phyloP scores from a whole-genome alignment of 257 asterid species.

The Scutellaria barbata region DNA sequence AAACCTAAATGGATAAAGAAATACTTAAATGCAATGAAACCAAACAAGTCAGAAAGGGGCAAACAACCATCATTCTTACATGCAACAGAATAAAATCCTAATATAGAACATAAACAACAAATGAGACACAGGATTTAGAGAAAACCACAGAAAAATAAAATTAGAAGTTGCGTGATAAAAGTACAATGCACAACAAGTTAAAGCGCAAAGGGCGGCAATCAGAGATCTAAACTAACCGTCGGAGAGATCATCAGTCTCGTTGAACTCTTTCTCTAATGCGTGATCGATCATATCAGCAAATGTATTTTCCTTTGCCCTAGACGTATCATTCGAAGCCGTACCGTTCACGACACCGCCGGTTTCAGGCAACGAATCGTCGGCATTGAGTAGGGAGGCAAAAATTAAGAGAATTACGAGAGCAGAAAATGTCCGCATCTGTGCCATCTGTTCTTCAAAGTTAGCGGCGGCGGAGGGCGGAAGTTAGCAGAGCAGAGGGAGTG shows the following conservation, averaged over 20 bases:
- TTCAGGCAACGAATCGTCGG: conserved; percentile 46
- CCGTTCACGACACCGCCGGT: conserved; percentile 39
- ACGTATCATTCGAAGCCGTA: conserved; percentile 39
- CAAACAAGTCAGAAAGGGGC: conserved; percentile 25
- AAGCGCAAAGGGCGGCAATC: conserved; percentile 27
- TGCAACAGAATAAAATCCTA: conserved; percentile 26
- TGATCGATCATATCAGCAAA: conserved; percentile 65
- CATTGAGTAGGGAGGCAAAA: conserved; percentile 38
- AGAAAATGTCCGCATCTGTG: conserved; percentile 36
- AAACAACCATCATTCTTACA: conserved; percentile 9
- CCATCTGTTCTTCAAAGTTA: not conserved
- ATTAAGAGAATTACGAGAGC: conserved; percentile 36
- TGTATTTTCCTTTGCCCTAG: conserved; percentile 51
- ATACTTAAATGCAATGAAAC: conserved; percentile 18
- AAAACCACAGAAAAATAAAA: not conserved
- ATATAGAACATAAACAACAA: not conserved
- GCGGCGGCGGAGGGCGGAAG: conserved; percentile 28
- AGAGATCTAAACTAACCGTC: conserved; percentile 56
- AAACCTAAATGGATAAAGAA: conserved; percentile 16
- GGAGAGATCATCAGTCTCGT: conserved; percentile 70
- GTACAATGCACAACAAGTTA: conserved; percentile 29
- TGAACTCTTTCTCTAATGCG: conserved; percentile 81
- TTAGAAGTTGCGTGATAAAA: not conserved
- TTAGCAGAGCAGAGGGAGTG: conserved; percentile 32
- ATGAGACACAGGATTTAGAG: not conserved